Evolutionary conservation across 305 asterid genomes (phyloP).

Genomic region (Petunia hybrid): DNA sequence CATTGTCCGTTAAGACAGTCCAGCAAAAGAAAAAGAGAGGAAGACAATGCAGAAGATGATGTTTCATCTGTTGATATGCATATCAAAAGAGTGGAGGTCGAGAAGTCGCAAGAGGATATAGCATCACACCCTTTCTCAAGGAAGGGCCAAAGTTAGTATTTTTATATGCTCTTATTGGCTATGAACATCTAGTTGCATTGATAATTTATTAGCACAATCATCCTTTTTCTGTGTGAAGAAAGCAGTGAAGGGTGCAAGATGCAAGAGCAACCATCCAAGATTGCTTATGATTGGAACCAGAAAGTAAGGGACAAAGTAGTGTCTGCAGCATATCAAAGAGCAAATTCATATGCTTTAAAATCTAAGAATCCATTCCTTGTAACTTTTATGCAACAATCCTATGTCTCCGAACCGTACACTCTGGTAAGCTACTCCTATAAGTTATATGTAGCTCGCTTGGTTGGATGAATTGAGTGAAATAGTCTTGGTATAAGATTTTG

Average conservation of each 20-base stretch:
- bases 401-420: not conserved
- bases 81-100: not conserved
- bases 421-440: constrained; percentile 37
- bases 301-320: constrained; percentile 12
- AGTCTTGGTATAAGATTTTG: too few relatives aligned
- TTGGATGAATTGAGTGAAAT: too few relatives aligned
- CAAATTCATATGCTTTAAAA: not conserved
- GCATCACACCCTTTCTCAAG: not conserved
- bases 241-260: not conserved
- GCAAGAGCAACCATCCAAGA: not conserved
- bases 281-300: not conserved
- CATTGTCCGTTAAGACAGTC: not conserved
- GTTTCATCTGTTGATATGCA: constrained; percentile 18
- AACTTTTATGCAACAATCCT: constrained; percentile 37
- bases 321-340: constrained; percentile 28
- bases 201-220: not conserved
- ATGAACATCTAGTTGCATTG: not conserved
- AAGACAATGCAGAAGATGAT: not conserved
- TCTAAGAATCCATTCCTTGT: not conserved
- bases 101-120: not conserved
- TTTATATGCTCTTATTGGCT: not conserved
- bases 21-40: not conserved
- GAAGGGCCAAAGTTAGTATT: not conserved
- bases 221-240: constrained; percentile 19
- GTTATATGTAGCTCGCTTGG: too few relatives aligned